phyloP scores from a whole-genome alignment of 2,329 filamentous ascomycete genomes.

The Cercospora zeae-maydis region DNA sequence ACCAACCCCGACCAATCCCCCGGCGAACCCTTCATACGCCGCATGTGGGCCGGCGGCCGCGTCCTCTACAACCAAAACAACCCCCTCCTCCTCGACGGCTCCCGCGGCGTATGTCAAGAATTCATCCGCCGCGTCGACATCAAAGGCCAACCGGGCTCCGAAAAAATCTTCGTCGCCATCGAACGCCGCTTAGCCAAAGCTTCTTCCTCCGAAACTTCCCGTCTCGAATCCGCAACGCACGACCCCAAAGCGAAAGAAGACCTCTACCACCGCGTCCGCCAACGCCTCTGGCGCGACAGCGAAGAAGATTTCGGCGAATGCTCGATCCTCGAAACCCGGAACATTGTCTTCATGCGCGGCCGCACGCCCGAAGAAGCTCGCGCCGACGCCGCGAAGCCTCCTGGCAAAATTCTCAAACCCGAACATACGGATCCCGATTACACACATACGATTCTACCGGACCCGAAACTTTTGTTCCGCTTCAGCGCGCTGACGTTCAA shows the following conservation, averaged over 20 bases:
- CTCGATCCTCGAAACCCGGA: slow-evolving; percentile 55
- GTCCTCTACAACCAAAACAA: slow-evolving; percentile 52
- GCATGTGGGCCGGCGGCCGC: slow-evolving; percentile 86
- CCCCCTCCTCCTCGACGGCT: slow-evolving; percentile 34
- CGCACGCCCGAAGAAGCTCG: slow-evolving; percentile 41
- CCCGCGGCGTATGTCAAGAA: slow-evolving; percentile 46
- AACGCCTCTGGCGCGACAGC: slow-evolving; percentile 44
- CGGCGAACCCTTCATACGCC: slow-evolving; percentile 64
- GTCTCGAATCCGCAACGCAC: slow-evolving; percentile 36
- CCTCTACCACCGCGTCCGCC: slow-evolving; percentile 38
- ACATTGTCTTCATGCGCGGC: slow-evolving; percentile 61
- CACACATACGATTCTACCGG: slow-evolving; percentile 61
- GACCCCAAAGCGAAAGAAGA: slow-evolving; percentile 33
- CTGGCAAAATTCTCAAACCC: slow-evolving; percentile 43
- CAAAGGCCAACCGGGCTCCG: slow-evolving; percentile 48
- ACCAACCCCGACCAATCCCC: slow-evolving; percentile 78
- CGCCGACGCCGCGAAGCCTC: slow-evolving; percentile 30
- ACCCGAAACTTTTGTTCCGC: slow-evolving; percentile 72
- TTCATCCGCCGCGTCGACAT: slow-evolving; percentile 48
- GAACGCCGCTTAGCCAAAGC: slow-evolving; percentile 49
- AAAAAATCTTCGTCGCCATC: slow-evolving; percentile 60
- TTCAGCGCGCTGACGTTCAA: slow-evolving; percentile 92
- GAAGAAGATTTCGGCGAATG: slow-evolving; percentile 44
- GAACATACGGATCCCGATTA: slow-evolving; percentile 50
- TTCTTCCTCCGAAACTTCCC: slow-evolving; percentile 30